Percentiles rank a stretch among this genome's conserved stretches.
Conservation (phyloP, 495 filamentous ascomycete genomes). For the Neurospora tetrasperma region DNA sequence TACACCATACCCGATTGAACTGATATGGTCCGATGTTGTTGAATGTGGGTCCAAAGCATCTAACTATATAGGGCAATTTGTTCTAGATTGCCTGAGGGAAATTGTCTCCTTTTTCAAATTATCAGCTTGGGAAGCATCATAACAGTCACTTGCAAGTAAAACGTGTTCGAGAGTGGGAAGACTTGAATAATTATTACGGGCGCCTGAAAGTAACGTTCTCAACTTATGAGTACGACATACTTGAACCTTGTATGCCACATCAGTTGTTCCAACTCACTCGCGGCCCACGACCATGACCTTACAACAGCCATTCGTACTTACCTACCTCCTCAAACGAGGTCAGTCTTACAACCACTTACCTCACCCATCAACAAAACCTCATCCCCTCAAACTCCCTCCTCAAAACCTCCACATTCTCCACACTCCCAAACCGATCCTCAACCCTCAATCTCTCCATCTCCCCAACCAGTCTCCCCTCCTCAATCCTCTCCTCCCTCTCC, state of each 20-base stretch:
- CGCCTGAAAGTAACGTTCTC: neutral
- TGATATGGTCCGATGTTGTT: neutral
- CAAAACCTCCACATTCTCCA: neutral
- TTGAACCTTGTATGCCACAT: neutral
- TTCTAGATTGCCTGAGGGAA: neutral
- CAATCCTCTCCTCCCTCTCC: neutral
- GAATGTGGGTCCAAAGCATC: neutral
- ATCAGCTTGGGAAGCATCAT: neutral
- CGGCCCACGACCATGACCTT: neutral
- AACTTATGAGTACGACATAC: neutral
- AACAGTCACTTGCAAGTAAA: neutral
- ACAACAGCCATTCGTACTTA: neutral
- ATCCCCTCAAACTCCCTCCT: neutral
- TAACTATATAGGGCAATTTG: neutral
- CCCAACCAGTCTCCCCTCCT: neutral
- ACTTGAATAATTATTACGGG: neutral
- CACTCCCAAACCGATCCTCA: neutral
- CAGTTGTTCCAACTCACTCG: neutral
- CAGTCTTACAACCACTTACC: neutral
- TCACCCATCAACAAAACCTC: neutral
- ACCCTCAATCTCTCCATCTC: neutral
- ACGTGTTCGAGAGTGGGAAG: neutral
- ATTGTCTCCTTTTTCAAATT: neutral
- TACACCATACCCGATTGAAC: neutral
- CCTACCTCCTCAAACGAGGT: neutral